phyloP scores from a whole-genome alignment of 306 rosid species.

The Pyrus communis region DNA sequence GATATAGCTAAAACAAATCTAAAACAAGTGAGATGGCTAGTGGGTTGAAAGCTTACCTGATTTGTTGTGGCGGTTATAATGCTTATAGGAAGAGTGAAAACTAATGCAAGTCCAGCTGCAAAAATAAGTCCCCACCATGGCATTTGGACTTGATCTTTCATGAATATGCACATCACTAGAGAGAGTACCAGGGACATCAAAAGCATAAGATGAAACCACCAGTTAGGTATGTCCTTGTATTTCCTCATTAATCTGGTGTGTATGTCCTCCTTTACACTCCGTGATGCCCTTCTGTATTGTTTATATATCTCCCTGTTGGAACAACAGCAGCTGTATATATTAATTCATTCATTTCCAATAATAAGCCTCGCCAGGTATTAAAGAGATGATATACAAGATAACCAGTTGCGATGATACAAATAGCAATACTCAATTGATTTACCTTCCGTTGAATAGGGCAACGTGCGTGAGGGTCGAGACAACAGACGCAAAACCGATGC shows the following conservation, averaged over 20 bases:
- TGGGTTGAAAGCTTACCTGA: slow-evolving; percentile 12
- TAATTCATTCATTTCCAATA: background rate
- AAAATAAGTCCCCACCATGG: slow-evolving; percentile 36
- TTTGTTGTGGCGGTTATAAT: slow-evolving; percentile 39
- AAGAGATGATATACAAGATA: background rate
- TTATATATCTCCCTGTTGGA: slow-evolving; percentile 55
- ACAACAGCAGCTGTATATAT: background rate
- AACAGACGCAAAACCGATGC: slow-evolving; percentile 73
- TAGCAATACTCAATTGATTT: background rate
- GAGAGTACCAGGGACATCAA: slow-evolving; percentile 36
- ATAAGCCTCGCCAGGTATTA: too few species aligned
- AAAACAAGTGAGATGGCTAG: background rate
- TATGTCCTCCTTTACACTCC: slow-evolving; percentile 49
- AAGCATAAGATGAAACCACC: slow-evolving; percentile 71
- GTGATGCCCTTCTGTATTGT: slow-evolving; percentile 41
- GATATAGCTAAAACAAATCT: background rate
- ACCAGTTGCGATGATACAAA: background rate
- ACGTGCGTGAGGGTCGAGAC: slow-evolving; percentile 69
- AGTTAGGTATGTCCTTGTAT: slow-evolving; percentile 64
- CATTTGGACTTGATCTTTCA: slow-evolving; percentile 26
- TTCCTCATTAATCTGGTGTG: slow-evolving; percentile 67
- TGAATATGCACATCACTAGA: slow-evolving; percentile 35
- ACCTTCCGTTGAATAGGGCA: slow-evolving; percentile 71
- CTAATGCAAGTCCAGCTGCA: slow-evolving; percentile 24
- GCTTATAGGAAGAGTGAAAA: slow-evolving; percentile 37